Base-by-base conservation (phyloP, 164 flowering plant genomes). In the Tinospora cordifolia region DNA sequence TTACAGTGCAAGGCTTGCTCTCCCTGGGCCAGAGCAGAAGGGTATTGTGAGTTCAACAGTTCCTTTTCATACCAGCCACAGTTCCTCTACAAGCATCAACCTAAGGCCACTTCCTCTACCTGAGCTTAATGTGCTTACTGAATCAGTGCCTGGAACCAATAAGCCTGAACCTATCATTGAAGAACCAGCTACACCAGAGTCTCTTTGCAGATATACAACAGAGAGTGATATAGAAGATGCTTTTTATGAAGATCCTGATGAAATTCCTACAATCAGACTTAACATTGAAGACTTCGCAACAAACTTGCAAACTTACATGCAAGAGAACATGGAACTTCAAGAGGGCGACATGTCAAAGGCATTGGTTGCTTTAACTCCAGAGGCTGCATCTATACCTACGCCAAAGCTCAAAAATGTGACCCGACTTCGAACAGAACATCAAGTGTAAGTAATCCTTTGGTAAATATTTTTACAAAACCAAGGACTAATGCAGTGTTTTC, bases 1-100 rank as follows among this genome's bases (percentile, higher is more conserved):
- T 21, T 80, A 74, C 88, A 95, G 99, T 82, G 96, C 99, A 70
- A 86, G 97, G 72, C 94, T 92, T 75, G 86, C 96, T 54, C 83
- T 95, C 41, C 98, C 98, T 62, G 96, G 83, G 13, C 89, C 99
- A 76, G 90, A 87, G 71, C 94, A 92, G 69, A 90, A 82, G 78
- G 75, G 89, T 67, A 77, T 89, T 25, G 86, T 86, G 64, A 72
- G 76, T 75, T 75, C 85, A 72, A 71, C 72, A 30, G 75, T 41
- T 71, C 83, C 87, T 22, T 27, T 36, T 7, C 64, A 69, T 26
- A 40, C 80, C 22, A 75, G 72, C 63, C 75, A 65, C 72, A 70
- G 66, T 60, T 80, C 83, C 14, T 26, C 36, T 22, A 62, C 40
- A 54, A 63, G n/a, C 19, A 36, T 66, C 69, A 44, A 69, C 34